Percentiles rank a stretch among this genome's conserved stretches.
Evolutionary conservation across 257 asterid species (phyloP).

Genomic region (Solanum lignicaule): DNA sequence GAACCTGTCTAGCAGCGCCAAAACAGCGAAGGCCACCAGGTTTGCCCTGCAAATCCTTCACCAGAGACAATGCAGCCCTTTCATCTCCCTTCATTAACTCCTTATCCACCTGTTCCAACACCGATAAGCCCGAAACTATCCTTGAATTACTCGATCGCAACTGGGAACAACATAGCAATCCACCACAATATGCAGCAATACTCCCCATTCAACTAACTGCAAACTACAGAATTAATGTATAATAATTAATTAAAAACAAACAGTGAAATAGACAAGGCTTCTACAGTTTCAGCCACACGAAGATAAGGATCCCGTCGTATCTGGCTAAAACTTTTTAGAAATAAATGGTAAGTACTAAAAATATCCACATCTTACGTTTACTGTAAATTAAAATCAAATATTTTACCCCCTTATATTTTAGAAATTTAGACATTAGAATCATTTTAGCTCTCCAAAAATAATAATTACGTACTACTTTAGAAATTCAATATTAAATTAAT

Average conservation of each 20-base stretch:
- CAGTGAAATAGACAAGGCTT: neutral
- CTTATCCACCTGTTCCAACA: constrained; percentile 64
- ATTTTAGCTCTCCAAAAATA: neutral
- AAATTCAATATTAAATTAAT: neutral
- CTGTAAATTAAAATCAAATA: too few species aligned
- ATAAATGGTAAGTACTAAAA: neutral
- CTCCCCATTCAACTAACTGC: constrained; percentile 8
- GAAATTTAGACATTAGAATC: neutral
- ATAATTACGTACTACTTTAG: too few species aligned
- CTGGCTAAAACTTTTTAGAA: neutral
- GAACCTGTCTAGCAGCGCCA: constrained; percentile 87
- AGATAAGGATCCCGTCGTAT: neutral
- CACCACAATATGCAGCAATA: neutral
- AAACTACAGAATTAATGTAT: neutral
- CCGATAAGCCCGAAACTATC: constrained; percentile 7
- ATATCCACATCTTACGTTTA: neutral
- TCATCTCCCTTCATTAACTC: constrained; percentile 72
- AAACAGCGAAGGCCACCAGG: constrained; percentile 70
- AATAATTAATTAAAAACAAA: neutral
- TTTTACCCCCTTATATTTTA: neutral
- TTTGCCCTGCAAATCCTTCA: constrained; percentile 55
- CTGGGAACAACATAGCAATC: neutral
- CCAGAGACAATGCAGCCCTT: constrained; percentile 59
- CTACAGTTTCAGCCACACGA: neutral
- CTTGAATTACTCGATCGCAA: constrained; percentile 3